Percentiles rank a stretch among this genome's conserved stretches.
phyloP scores from a whole-genome alignment of 495 filamentous ascomycete species.

The Penicillium roqueforti region DNA sequence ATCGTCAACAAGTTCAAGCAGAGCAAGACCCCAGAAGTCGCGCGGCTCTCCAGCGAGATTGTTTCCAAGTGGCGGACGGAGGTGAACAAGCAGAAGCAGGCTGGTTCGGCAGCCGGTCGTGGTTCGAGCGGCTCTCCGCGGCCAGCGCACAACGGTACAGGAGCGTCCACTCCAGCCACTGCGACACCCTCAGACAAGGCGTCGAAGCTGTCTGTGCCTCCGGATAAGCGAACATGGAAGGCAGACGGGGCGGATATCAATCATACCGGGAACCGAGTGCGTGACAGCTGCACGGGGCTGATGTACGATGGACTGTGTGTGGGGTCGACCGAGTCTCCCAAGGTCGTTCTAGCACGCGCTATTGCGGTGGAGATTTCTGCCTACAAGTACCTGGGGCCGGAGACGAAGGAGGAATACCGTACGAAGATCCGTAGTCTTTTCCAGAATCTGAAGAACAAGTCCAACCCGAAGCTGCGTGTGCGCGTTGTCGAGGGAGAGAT shows the following conservation, averaged over 20 bases:
- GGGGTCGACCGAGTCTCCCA: constrained; percentile 41
- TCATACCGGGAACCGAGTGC: constrained; percentile 60
- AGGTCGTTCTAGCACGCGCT: constrained; percentile 62
- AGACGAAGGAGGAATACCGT: constrained; percentile 68
- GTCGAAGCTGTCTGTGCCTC: constrained; percentile 64
- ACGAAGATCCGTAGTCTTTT: constrained; percentile 85
- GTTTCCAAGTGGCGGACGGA: constrained; percentile 83
- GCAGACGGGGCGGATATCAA: constrained; percentile 71
- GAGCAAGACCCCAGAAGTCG: constrained; percentile 72
- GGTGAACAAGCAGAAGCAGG: constrained; percentile 65
- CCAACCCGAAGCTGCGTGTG: constrained; percentile 68
- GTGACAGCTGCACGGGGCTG: constrained; percentile 81
- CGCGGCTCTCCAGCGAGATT: constrained; percentile 68
- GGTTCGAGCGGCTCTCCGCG: constrained; percentile 40
- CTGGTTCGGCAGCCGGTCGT: constrained; percentile 43
- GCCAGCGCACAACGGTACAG: constrained; percentile 40
- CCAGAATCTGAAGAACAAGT: constrained; percentile 89
- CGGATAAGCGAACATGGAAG: constrained; percentile 73
- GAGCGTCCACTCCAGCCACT: constrained; percentile 29
- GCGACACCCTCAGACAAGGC: constrained; percentile 44
- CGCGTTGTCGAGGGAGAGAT: constrained; percentile 74
- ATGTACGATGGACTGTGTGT: constrained; percentile 70
- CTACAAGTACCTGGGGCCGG: constrained; percentile 57
- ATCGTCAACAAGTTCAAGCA: constrained; percentile 77
- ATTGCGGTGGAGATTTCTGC: constrained; percentile 70